A percentile compares a stretch with the other conserved stretches of the same genome.
Conservation (phyloP, 2,329 filamentous ascomycete genomes). For the Sporothrix brasiliensis region DNA sequence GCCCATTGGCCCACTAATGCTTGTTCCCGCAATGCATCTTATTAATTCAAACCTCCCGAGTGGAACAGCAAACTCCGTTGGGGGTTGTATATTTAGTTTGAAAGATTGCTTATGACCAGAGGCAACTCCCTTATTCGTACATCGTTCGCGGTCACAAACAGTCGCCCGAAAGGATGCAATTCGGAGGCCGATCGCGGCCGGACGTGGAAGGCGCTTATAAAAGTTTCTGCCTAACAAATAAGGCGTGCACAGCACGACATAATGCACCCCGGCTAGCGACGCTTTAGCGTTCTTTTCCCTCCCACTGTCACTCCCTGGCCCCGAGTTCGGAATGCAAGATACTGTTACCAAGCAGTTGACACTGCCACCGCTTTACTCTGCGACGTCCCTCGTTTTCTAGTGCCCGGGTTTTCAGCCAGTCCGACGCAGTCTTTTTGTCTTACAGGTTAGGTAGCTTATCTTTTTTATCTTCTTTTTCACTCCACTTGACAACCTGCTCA, state of each 20-base stretch:
- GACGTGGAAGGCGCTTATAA: neutral
- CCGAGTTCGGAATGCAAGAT: slow-evolving; percentile 33
- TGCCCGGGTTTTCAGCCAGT: slow-evolving; percentile 27
- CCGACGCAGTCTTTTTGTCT: slow-evolving; percentile 27
- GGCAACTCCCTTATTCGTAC: no score
- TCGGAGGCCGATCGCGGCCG: slow-evolving; percentile 8
- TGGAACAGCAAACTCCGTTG: neutral
- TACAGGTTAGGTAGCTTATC: neutral
- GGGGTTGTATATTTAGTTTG: neutral
- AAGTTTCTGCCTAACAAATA: neutral
- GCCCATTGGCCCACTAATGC: neutral
- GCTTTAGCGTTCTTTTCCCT: neutral
- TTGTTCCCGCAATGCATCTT: neutral
- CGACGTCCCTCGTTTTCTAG: neutral
- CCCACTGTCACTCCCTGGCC: slow-evolving; percentile 17
- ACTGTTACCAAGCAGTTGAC: slow-evolving; percentile 26
- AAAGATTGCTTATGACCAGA: no score
- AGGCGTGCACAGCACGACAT: neutral
- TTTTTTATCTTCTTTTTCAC: neutral
- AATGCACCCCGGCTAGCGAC: slow-evolving; percentile 11
- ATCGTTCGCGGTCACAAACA: neutral
- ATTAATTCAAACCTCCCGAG: neutral
- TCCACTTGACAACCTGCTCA: slow-evolving; percentile 31
- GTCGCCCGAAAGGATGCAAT: slow-evolving; percentile 1
- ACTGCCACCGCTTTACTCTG: neutral